Evolutionary conservation across 257 asterid species (phyloP), one percentile per base, ranked within the genome.

Genomic region (Nicotiana obtusifolia): DNA sequence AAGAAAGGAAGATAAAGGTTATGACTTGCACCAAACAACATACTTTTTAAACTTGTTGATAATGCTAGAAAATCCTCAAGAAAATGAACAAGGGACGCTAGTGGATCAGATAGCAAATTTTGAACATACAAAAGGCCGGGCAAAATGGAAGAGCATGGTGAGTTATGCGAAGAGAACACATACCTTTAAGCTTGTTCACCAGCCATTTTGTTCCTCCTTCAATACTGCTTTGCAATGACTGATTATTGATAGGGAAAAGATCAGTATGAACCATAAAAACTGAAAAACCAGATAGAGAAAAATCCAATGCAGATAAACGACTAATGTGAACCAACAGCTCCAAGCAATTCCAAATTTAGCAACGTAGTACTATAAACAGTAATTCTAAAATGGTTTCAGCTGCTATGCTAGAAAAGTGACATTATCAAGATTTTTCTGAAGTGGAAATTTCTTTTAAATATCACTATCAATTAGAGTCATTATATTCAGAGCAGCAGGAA

Each of bases 131-230:
- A 31, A 31, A 31, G 41, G 1, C 9, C 0, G 44, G 44, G 9
- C 3, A 1, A 1, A 7, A 41, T 41, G 37, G 49, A 22, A 8
- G 75, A 24, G 76, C 59, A 24, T n/a, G 57, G 17, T 17, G 41
- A 22, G 37, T 79, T 35, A 77, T 80, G 61, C 56, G 54, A 79
- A 85, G 53, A 76, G 73, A 56, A 69, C 71, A 77, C 91, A 35
- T 80, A 94, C 98, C 98, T 94, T 94, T 94, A 71, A 92, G 37
- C 89, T 92, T 94, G 91, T 89, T 92, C 59, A 93, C 93, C 86
- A 93, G 80, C 95, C 97, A 92, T 85, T 89, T 91, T 5, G 97
- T 89, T 81, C 98, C 97, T 64, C 95, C 97, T 86, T 94, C 93
- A 30, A 94, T 90, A 81, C 92, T 92, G 85, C 28, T 89, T 4